Conservation (phyloP, 176 grass and related monocot species). For the Chrysopogon serrulatus region DNA sequence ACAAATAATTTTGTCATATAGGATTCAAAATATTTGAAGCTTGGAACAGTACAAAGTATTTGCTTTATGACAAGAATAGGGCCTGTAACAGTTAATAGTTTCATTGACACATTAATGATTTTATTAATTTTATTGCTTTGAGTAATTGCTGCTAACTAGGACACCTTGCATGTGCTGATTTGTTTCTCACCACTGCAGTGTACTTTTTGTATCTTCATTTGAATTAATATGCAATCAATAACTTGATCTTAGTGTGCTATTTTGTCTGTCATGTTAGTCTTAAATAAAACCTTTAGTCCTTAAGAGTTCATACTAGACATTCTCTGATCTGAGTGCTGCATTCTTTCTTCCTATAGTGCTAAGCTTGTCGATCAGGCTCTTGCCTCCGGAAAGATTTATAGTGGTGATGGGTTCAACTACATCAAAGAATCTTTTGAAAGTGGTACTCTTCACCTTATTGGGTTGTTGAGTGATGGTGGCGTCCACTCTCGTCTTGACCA, state of each 20-base stretch:
- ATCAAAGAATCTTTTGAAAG: conserved; percentile 83
- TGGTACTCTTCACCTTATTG: conserved; percentile 88
- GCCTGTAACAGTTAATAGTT: not conserved
- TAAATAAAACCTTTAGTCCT: not conserved
- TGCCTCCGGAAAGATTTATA: conserved; percentile 83
- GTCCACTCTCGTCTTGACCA: conserved; percentile 98
- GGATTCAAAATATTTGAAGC: not conserved
- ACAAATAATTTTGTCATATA: not conserved
- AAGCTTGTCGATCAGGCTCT: conserved; percentile 95
- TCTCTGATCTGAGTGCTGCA: not conserved
- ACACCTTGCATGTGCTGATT: not conserved
- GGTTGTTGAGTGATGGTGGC: conserved; percentile 95
- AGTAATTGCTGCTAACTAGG: not conserved
- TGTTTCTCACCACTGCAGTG: not conserved
- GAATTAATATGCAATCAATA: not conserved
- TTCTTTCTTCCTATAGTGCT: conserved; percentile 44
- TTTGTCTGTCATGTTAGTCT: not conserved
- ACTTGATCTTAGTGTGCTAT: not conserved
- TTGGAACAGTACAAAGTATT: not conserved
- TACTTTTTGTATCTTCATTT: not conserved
- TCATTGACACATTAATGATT: not conserved
- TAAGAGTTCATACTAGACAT: not conserved
- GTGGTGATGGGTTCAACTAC: conserved; percentile 88
- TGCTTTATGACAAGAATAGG: not conserved
- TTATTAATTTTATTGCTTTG: not conserved